phyloP scores from a whole-genome alignment of 73 alveolate species.

The Tetrahymena malaccensis region DNA sequence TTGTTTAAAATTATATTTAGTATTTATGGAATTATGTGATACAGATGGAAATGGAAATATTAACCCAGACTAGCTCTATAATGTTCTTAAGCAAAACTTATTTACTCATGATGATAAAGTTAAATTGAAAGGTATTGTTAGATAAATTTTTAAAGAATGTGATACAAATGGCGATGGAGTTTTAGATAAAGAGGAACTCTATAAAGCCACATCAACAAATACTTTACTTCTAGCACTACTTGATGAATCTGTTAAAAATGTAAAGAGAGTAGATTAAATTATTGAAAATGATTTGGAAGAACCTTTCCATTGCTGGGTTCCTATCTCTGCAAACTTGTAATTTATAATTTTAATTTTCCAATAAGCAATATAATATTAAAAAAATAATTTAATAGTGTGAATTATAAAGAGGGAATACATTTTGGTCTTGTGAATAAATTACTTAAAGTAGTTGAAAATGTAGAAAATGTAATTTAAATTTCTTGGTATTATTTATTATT shows the following conservation, averaged over 20 bases:
- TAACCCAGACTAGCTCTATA: slow-evolving; percentile 59
- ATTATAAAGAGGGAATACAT: slow-evolving; percentile 29
- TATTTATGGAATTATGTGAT: slow-evolving; percentile 76
- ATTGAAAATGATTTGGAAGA: slow-evolving; percentile 42
- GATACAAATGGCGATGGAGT: slow-evolving; percentile 79
- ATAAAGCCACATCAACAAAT: slow-evolving; percentile 48
- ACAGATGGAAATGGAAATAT: slow-evolving; percentile 67
- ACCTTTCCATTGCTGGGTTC: slow-evolving; percentile 42
- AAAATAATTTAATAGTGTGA: not conserved
- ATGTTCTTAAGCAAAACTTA: slow-evolving; percentile 53
- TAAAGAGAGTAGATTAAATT: slow-evolving; percentile 19
- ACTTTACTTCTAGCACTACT: slow-evolving; percentile 2
- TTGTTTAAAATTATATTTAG: not conserved
- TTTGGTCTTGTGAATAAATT: slow-evolving; percentile 11
- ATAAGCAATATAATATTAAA: too few species aligned
- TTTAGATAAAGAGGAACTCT: slow-evolving; percentile 50
- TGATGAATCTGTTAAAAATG: slow-evolving; percentile 28
- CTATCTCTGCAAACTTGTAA: slow-evolving; percentile 29
- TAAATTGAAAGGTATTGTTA: slow-evolving; percentile 48
- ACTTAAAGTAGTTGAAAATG: slow-evolving; percentile 11
- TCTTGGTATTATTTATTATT: not conserved
- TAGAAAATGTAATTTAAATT: not conserved
- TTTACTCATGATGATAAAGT: slow-evolving; percentile 57
- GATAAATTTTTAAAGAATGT: slow-evolving; percentile 55
- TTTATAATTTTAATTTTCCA: not conserved